These are phyloP conservation scores for Suillus luteus DNA, from an alignment of 768 basidiomycete species.

Conservation along the genomic window DNA sequence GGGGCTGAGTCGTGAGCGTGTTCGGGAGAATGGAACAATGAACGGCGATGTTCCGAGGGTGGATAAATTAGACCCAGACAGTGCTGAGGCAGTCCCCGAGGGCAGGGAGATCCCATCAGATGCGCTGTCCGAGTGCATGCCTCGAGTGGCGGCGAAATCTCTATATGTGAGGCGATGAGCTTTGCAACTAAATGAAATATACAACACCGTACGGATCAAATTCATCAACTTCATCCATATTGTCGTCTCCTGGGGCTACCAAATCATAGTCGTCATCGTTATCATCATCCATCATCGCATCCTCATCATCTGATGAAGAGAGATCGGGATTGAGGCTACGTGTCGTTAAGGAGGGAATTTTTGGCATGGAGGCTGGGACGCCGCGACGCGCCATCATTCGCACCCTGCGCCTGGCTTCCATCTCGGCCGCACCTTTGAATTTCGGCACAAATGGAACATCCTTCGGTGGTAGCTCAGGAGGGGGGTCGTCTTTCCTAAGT, in stretches of 20 bases:
- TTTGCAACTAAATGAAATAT: neutral
- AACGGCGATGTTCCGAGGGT: constrained; percentile 50
- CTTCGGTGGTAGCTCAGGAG: constrained; percentile 45
- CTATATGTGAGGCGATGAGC: constrained; percentile 43
- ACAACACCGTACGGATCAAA: constrained; percentile 70
- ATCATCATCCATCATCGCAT: constrained; percentile 47
- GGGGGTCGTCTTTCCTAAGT: constrained; percentile 17
- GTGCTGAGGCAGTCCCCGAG: constrained; percentile 50
- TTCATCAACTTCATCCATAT: constrained; percentile 67
- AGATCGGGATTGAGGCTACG: constrained; percentile 49
- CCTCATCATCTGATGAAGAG: constrained; percentile 56
- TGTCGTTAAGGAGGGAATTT: constrained; percentile 25
- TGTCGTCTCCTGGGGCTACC: constrained; percentile 47
- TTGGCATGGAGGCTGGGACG: constrained; percentile 32
- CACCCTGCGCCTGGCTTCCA: constrained; percentile 70
- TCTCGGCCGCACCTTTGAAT: constrained; percentile 84
- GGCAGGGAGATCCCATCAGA: constrained; percentile 65
- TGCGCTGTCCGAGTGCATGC: constrained; percentile 56
- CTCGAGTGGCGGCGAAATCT: constrained; percentile 67
- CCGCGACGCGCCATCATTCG: constrained; percentile 65
- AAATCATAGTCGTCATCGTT: constrained; percentile 58
- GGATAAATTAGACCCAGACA: constrained; percentile 60
- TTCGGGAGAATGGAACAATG: constrained; percentile 35
- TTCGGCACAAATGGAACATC: constrained; percentile 69
- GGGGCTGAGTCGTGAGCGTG: constrained; percentile 58